Evolutionary conservation across 2,329 filamentous ascomycete genomes (phyloP).

Genomic region (Penicillium hesseltinei): DNA sequence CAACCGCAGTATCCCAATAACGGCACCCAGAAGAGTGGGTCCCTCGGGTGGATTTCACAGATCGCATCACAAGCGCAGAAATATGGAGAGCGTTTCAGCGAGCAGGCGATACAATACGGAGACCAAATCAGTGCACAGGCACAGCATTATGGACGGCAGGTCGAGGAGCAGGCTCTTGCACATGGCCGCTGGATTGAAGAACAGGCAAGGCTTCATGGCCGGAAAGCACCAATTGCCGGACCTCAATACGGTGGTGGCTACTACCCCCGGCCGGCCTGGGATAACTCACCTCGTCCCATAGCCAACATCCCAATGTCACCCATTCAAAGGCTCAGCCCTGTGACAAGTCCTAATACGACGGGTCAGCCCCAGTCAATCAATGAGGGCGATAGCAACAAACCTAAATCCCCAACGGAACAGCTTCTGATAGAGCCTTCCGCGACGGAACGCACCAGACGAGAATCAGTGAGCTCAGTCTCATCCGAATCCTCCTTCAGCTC

Average conservation of each 20-base stretch:
- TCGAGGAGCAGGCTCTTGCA: conserved; percentile 40
- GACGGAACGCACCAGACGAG: conserved; percentile 25
- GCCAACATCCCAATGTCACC: not conserved
- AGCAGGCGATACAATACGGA: conserved; percentile 36
- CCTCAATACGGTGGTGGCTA: not conserved
- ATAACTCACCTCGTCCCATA: not conserved
- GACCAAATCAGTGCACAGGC: conserved; percentile 36
- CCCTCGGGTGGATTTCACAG: conserved; percentile 35
- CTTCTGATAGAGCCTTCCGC: not conserved
- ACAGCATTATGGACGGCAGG: conserved; percentile 36
- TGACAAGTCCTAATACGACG: not conserved
- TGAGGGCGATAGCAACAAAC: not conserved
- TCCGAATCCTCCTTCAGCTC: conserved; percentile 39
- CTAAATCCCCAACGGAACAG: not conserved
- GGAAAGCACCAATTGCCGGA: conserved; percentile 20
- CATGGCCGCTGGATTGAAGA: conserved; percentile 41
- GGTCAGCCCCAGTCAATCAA: not conserved
- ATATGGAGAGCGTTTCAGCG: conserved; percentile 39
- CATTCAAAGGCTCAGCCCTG: conserved; percentile 1
- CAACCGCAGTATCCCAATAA: conserved; percentile 23
- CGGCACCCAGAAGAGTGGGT: conserved; percentile 26
- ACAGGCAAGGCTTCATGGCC: conserved; percentile 32
- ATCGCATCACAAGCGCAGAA: conserved; percentile 40
- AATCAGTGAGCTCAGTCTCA: conserved; percentile 30
- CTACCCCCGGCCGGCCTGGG: conserved; percentile 5